phyloP scores from a whole-genome alignment of 2,329 filamentous ascomycete species.

The Colletotrichum godetiae region DNA sequence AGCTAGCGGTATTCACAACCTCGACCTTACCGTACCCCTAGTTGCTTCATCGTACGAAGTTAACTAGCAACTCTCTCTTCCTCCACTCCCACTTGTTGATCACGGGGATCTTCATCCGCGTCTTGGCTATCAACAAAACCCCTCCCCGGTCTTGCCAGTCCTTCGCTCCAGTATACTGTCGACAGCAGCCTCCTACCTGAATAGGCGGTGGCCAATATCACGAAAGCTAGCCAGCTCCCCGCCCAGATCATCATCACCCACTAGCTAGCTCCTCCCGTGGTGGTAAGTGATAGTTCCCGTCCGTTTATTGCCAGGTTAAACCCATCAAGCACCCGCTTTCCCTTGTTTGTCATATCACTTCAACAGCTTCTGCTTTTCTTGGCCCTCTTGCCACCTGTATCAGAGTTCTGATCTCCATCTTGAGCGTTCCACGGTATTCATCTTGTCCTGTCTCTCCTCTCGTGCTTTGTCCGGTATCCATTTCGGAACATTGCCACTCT shows the following conservation, averaged over 20 bases:
- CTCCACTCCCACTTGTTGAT: slow-evolving; percentile 7
- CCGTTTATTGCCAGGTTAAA: slow-evolving; percentile 3
- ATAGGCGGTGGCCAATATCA: slow-evolving; percentile 12
- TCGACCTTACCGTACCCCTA: not conserved
- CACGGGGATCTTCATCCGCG: slow-evolving; percentile 9
- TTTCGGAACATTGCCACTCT: slow-evolving; percentile 10
- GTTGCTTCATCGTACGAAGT: slow-evolving; percentile 23
- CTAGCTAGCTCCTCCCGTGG: slow-evolving; percentile 22
- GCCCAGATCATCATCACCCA: slow-evolving; percentile 14
- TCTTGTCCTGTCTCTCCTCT: not conserved
- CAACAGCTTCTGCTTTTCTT: not conserved
- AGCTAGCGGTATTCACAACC: slow-evolving; percentile 17
- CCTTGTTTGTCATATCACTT: not conserved
- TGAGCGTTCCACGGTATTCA: not conserved
- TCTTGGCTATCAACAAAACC: not conserved
- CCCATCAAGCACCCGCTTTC: not conserved
- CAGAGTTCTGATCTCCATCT: not conserved
- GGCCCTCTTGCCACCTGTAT: not conserved
- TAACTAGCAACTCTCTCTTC: slow-evolving; percentile 3
- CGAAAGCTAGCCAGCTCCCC: slow-evolving; percentile 14
- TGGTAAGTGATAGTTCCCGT: slow-evolving; percentile 24
- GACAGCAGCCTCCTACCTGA: not conserved
- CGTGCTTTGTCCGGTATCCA: not conserved
- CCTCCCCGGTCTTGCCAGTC: not conserved
- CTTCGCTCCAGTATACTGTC: not conserved